These are phyloP conservation scores for Thalassiosira profunda DNA, from an alignment of 108 stramenopile genomes.

Conservation along the genomic window DNA sequence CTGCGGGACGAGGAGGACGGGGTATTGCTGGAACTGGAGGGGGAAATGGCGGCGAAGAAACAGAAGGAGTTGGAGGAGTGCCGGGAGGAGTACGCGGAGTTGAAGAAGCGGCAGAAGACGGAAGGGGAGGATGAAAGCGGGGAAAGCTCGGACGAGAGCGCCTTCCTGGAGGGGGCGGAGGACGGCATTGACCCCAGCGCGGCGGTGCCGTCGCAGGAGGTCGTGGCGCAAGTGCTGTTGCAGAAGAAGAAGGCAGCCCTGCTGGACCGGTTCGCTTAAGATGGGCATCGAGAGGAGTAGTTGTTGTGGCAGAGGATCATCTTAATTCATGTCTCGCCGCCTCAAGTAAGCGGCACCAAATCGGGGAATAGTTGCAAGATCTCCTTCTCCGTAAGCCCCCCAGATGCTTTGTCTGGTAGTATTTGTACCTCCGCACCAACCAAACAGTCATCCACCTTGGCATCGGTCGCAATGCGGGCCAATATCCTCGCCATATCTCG, in stretches of 20 bases:
- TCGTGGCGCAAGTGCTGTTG: constrained; percentile 61
- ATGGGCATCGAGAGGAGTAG: too few species aligned
- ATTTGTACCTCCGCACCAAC: constrained; percentile 76
- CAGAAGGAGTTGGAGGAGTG: constrained; percentile 30
- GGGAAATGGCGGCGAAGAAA: constrained; percentile 48
- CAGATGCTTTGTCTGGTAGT: not conserved
- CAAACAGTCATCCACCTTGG: constrained; percentile 73
- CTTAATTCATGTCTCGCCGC: too few species aligned
- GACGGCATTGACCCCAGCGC: constrained; percentile 38
- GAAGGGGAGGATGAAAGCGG: constrained; percentile 12
- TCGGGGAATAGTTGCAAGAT: constrained; percentile 31
- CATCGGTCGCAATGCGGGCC: constrained; percentile 72
- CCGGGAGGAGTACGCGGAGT: constrained; percentile 28
- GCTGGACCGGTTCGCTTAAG: constrained; percentile 56
- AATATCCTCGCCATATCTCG: constrained; percentile 67
- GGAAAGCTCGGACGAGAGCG: constrained; percentile 41
- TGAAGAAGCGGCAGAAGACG: constrained; percentile 1
- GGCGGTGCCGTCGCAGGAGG: constrained; percentile 70
- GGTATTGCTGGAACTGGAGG: constrained; percentile 79
- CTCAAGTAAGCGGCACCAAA: constrained; percentile 21
- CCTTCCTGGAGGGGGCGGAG: constrained; percentile 5
- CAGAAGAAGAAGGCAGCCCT: constrained; percentile 84
- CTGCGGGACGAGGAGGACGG: constrained; percentile 96
- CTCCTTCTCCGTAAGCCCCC: constrained; percentile 16
- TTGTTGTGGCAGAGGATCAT: too few species aligned